Conservation (phyloP, 139 green algal genomes). For the Chlorella sp. region DNA sequence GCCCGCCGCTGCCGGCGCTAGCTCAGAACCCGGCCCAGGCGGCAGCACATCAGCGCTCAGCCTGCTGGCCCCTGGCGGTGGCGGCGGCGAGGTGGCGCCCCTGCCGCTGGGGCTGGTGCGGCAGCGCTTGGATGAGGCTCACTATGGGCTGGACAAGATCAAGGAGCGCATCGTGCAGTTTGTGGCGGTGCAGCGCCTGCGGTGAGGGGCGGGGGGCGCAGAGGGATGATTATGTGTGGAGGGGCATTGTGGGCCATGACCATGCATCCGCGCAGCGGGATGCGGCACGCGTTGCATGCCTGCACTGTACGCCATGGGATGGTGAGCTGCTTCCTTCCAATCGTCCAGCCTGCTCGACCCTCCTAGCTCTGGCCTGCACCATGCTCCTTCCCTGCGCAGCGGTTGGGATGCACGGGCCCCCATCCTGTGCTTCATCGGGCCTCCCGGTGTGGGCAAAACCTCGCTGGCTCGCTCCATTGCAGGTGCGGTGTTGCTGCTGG, state of each 20-base stretch:
- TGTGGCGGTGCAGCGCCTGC: constrained; percentile 91
- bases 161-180: constrained; percentile 98
- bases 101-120: constrained; percentile 31
- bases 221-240: no score
- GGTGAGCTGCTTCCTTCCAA: no score
- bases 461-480: constrained; percentile 86
- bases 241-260: neutral
- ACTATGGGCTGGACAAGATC: constrained; percentile 95
- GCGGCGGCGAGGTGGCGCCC: no score
- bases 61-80: no score
- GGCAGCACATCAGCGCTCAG: no score
- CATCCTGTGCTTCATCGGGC: constrained; percentile 95
- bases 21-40: neutral
- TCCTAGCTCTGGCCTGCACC: neutral
- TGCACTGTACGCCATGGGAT: no score
- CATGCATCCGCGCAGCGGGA: no score
- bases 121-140: constrained; percentile 89
- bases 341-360: neutral
- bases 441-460: constrained; percentile 96
- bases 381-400: constrained; percentile 10
- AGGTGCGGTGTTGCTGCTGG: neutral
- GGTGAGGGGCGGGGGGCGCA: neutral
- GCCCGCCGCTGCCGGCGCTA: no score
- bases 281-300: no score
- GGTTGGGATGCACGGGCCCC: constrained; percentile 84